phyloP scores from a whole-genome alignment of 2,329 filamentous ascomycete species.

The Ophiostoma populinum region DNA sequence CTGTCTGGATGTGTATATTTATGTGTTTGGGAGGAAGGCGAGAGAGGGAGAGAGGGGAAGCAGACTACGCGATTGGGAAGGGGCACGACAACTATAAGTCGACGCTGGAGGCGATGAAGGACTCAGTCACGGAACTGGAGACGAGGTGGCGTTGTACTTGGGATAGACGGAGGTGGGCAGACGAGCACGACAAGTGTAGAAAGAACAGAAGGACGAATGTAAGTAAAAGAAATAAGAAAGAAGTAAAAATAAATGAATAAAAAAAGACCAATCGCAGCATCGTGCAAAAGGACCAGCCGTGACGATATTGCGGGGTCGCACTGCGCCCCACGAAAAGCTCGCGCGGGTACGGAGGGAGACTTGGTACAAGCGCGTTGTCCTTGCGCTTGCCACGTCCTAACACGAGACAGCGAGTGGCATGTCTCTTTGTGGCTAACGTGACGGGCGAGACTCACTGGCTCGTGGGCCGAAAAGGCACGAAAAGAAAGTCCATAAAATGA shows the following conservation, averaged over 20 bases:
- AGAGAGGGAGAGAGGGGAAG: not conserved
- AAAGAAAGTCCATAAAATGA: not conserved
- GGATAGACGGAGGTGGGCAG: not conserved
- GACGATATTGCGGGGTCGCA: slow-evolving; percentile 2
- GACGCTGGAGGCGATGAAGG: too few species aligned
- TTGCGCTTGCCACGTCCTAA: too few species aligned
- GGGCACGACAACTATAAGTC: not conserved
- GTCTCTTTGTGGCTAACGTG: too few species aligned
- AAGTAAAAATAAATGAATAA: not conserved
- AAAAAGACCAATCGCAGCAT: not conserved
- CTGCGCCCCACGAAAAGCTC: too few species aligned
- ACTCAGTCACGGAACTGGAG: not conserved
- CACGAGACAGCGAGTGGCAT: too few species aligned
- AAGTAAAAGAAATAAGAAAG: not conserved
- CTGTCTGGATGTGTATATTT: too few species aligned
- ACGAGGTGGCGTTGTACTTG: not conserved
- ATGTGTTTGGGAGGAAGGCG: not conserved
- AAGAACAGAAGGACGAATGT: slow-evolving; percentile 4
- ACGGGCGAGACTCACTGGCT: too few species aligned
- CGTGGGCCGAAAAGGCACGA: not conserved
- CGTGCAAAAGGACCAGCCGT: not conserved
- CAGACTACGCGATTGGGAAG: not conserved
- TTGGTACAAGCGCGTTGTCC: too few species aligned
- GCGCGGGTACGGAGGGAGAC: too few species aligned
- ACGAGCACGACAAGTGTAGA: not conserved